These are phyloP conservation scores for Exobasidium cylindrosporum DNA, from an alignment of 1,284 basidiomycete genomes.

Conservation along the genomic window DNA sequence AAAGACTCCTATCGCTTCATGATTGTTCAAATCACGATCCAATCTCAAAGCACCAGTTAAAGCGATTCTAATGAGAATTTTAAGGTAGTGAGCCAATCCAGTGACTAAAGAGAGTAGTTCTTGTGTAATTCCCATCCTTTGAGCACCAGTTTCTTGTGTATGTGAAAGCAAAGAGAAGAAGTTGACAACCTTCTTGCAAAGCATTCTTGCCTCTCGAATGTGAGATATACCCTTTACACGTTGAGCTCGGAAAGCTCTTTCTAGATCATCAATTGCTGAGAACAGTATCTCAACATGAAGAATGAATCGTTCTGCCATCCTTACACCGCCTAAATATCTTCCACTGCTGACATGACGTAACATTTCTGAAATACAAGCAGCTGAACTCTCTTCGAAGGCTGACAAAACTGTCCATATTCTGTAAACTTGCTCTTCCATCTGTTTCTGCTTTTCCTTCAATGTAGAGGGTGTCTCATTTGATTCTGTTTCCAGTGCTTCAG, in stretches of 20 bases:
- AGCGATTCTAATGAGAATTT: constrained; percentile 97
- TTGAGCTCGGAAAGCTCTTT: constrained; percentile 78
- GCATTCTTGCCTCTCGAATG: constrained; percentile 93
- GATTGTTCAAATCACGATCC: constrained; percentile 80
- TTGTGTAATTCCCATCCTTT: constrained; percentile 91
- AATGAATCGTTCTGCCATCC: constrained; percentile 98
- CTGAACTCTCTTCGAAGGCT: constrained; percentile 95
- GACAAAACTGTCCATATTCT: constrained; percentile 99
- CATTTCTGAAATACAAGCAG: constrained; percentile 99
- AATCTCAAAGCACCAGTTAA: constrained; percentile 92
- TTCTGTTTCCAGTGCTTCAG: constrained; percentile 63
- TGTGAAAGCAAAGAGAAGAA: constrained; percentile 96
- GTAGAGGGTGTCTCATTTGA: constrained; percentile 70
- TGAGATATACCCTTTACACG: constrained; percentile 80
- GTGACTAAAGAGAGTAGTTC: constrained; percentile 97
- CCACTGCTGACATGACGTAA: constrained; percentile 88
- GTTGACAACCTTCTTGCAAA: constrained; percentile 98
- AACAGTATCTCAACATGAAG: constrained; percentile 97
- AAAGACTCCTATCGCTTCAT: constrained; percentile 81
- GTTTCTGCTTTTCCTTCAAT: constrained; percentile 85
- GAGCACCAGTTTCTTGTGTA: constrained; percentile 83
- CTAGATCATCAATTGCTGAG: constrained; percentile 92
- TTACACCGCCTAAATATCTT: constrained; percentile 90
- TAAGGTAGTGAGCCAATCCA: constrained; percentile 95
- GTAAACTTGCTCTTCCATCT: constrained; percentile 97